Evolutionary conservation across 2,329 filamentous ascomycete genomes (phyloP).

Genomic region (Colletotrichum lini): DNA sequence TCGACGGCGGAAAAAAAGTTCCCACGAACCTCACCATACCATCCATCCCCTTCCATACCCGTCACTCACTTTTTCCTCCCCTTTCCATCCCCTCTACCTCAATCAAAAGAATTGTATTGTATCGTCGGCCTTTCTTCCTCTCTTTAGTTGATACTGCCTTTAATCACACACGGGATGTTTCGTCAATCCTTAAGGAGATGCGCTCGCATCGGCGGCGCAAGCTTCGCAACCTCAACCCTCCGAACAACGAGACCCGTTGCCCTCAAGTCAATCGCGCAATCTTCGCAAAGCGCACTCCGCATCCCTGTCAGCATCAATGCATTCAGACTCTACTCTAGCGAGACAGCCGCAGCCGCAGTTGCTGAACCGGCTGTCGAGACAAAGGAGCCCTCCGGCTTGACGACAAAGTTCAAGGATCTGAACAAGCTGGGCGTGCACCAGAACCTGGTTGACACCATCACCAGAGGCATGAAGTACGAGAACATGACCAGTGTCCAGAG

Average conservation of each 20-base stretch:
- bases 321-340: slow-evolving; percentile 56
- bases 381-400: slow-evolving; percentile 42
- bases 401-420: slow-evolving; percentile 59
- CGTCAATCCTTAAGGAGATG: slow-evolving; percentile 55
- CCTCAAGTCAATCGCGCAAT: slow-evolving; percentile 36
- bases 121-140: neutral
- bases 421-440: slow-evolving; percentile 68
- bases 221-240: slow-evolving; percentile 32
- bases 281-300: slow-evolving; percentile 32
- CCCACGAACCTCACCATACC: neutral
- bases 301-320: slow-evolving; percentile 29
- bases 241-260: slow-evolving; percentile 33
- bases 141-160: slow-evolving; percentile 18
- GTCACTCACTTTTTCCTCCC: slow-evolving; percentile 1
- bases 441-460: slow-evolving; percentile 78
- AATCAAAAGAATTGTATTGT: slow-evolving; percentile 15
- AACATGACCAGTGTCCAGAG: slow-evolving; percentile 95
- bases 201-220: slow-evolving; percentile 53
- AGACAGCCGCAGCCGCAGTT: slow-evolving; percentile 50
- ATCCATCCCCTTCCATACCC: slow-evolving; percentile 5
- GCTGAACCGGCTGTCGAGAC: slow-evolving; percentile 36
- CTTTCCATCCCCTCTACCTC: neutral
- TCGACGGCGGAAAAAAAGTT: slow-evolving; percentile 25
- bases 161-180: slow-evolving; percentile 41
- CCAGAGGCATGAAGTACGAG: slow-evolving; percentile 79